phyloP scores from a whole-genome alignment of 73 alveolate species.

The Symbiodinium pilosum region DNA sequence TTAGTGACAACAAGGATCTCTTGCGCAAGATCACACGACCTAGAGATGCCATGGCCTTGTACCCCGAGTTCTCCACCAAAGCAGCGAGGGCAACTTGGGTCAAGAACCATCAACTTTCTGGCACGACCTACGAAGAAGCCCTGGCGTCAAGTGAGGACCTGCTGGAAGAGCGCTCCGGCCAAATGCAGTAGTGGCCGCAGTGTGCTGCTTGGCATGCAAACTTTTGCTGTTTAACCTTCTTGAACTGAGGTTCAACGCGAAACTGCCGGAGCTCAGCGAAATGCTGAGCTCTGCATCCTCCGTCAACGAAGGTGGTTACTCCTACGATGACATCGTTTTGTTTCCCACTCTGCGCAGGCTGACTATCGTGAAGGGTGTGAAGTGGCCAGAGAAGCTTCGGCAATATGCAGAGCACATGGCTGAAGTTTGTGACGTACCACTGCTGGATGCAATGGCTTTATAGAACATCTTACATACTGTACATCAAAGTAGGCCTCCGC shows the following conservation, averaged over 20 bases:
- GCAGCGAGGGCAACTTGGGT: constrained; percentile 92
- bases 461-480: neutral
- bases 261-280: constrained; percentile 69
- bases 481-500: too few relatives aligned
- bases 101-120: constrained; percentile 59
- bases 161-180: neutral
- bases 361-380: constrained; percentile 76
- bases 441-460: constrained; percentile 61
- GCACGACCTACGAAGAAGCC: constrained; percentile 3
- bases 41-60: constrained; percentile 65
- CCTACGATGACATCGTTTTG: constrained; percentile 70
- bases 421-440: constrained; percentile 52
- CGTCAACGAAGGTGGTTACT: constrained; percentile 46
- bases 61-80: constrained; percentile 79
- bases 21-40: constrained; percentile 39
- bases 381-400: constrained; percentile 77
- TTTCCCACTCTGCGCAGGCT: constrained; percentile 85
- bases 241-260: neutral
- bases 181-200: too few relatives aligned
- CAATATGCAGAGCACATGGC: constrained; percentile 25
- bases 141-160: neutral
- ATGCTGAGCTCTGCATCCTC: constrained; percentile 25
- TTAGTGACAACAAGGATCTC: constrained; percentile 28
- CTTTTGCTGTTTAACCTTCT: too few relatives aligned
- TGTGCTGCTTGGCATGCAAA: too few relatives aligned